Conservation (phyloP, 371 early-diverging fungal species). For the Synchytrium microbalum region DNA sequence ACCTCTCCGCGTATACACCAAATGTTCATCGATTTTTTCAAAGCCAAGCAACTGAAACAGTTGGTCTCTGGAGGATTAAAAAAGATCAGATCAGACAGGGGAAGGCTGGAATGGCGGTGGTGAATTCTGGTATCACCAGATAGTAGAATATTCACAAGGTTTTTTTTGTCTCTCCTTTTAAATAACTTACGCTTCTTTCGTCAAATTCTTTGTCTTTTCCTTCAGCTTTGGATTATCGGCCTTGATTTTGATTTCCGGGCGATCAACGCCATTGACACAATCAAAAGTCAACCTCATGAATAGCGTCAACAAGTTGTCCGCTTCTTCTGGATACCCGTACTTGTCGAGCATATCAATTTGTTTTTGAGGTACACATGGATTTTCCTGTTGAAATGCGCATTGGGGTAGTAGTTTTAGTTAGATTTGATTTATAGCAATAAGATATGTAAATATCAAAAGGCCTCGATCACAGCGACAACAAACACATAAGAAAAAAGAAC, state of each 20-base stretch:
- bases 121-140: too few relatives aligned
- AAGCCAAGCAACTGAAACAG: not conserved
- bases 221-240: not conserved
- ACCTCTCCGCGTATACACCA: not conserved
- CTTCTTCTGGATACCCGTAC: not conserved
- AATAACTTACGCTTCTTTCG: not conserved
- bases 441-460: too few relatives aligned
- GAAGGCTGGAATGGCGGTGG: too few relatives aligned
- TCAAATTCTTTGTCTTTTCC: not conserved
- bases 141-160: too few relatives aligned
- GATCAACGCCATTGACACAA: not conserved
- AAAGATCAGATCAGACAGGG: not conserved
- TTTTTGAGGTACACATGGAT: not conserved
- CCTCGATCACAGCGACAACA: not conserved
- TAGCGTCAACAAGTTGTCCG: not conserved
- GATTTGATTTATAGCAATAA: too few relatives aligned
- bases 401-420: too few relatives aligned
- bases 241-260: not conserved
- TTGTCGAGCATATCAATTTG: not conserved
- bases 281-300: not conserved
- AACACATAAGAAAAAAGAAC: too few relatives aligned
- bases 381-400: not conserved
- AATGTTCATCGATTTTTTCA: not conserved
- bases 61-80: not conserved
- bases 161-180: too few relatives aligned